Percentiles rank a stretch among this genome's conserved stretches.
These are phyloP conservation scores for Magnolia sinica DNA, from an alignment of 164 flowering plant species.

Conservation along the genomic window DNA sequence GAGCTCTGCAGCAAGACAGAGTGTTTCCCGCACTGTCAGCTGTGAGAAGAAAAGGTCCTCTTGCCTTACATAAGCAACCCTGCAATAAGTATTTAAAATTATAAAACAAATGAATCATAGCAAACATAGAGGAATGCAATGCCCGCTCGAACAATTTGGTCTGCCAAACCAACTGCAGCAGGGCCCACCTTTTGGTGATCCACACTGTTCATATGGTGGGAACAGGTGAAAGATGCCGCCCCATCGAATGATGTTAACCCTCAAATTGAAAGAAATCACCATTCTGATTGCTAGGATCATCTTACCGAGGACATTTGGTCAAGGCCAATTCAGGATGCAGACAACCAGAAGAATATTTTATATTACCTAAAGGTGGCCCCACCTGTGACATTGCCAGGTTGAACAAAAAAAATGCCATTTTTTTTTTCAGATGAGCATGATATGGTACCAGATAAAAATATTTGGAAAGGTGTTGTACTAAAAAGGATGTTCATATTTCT, in stretches of 20 bases:
- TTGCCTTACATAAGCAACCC: constrained; percentile 90
- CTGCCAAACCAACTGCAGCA: neutral
- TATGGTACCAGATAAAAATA: neutral
- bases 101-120: neutral
- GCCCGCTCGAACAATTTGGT: neutral
- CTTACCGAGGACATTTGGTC: neutral
- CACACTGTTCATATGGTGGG: too few relatives aligned
- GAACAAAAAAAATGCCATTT: neutral
- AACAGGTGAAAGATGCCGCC: neutral
- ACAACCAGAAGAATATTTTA: neutral
- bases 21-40: constrained; percentile 88
- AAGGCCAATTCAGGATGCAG: neutral
- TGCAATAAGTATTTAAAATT: constrained; percentile 19
- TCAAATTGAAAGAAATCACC: neutral
- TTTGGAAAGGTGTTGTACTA: neutral
- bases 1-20: constrained; percentile 89
- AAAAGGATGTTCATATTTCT: neutral
- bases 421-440: neutral
- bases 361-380: neutral
- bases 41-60: constrained; percentile 97
- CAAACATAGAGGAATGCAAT: neutral
- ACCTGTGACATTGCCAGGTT: neutral
- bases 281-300: neutral
- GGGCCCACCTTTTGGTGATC: neutral
- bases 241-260: neutral